phyloP scores from a whole-genome alignment of 2,329 filamentous ascomycete genomes.

The Clarireedia homoeocarpa region DNA sequence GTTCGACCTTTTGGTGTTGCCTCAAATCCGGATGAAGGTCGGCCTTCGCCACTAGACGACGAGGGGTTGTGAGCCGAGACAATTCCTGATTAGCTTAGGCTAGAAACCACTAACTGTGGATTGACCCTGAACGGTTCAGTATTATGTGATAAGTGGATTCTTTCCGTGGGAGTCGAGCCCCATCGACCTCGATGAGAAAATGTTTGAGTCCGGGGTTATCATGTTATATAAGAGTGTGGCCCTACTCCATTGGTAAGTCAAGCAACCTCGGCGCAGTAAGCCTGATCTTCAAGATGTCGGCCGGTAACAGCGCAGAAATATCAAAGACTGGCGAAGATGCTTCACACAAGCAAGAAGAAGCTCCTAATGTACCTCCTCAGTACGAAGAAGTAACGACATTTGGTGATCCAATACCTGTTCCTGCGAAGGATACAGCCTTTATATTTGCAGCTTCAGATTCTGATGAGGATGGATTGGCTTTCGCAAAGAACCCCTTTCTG shows the following conservation, averaged over 20 bases:
- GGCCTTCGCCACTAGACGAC: too few relatives aligned
- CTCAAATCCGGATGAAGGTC: too few relatives aligned
- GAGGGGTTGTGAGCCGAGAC: too few relatives aligned
- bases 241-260: too few relatives aligned
- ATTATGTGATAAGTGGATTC: too few relatives aligned
- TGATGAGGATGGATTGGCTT: constrained; percentile 13
- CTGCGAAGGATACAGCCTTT: constrained; percentile 2
- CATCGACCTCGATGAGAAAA: too few relatives aligned
- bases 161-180: too few relatives aligned
- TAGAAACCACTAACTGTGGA: too few relatives aligned
- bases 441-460: constrained; percentile 7
- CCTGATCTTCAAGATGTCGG: constrained; percentile 1
- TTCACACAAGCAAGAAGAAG: constrained; percentile 4
- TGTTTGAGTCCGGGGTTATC: too few relatives aligned
- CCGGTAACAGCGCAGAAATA: not conserved
- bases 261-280: not conserved
- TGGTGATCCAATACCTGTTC: constrained; percentile 9
- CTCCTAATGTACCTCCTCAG: constrained; percentile 3
- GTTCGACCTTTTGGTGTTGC: too few relatives aligned
- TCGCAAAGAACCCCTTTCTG: constrained; percentile 18
- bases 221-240: not conserved
- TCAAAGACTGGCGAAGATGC: not conserved
- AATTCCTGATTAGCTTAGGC: too few relatives aligned
- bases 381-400: constrained; percentile 16
- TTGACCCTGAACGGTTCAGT: too few relatives aligned